Conservation (phyloP, 257 asterid genomes). For the Vinca minor region DNA sequence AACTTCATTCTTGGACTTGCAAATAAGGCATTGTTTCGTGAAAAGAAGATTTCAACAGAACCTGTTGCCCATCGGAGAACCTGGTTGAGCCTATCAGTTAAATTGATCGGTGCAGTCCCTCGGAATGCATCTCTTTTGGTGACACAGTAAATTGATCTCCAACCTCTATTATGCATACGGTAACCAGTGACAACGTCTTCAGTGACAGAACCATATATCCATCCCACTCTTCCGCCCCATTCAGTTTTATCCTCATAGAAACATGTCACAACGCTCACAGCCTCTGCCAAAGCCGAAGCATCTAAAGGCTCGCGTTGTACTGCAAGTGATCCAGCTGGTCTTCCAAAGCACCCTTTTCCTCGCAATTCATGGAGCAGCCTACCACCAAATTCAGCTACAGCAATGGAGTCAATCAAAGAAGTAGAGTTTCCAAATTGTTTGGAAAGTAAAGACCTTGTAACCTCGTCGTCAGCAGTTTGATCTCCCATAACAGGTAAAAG, state of each 20-base stretch:
- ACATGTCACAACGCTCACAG: constrained; percentile 71
- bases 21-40: constrained; percentile 68
- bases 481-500: constrained; percentile 44
- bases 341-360: constrained; percentile 65
- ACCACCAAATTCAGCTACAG: constrained; percentile 86
- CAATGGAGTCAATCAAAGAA: constrained; percentile 62
- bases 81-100: constrained; percentile 75
- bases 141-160: constrained; percentile 83
- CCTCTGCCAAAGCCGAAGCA: constrained; percentile 71
- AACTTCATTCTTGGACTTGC: constrained; percentile 80
- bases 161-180: constrained; percentile 83
- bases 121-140: constrained; percentile 78
- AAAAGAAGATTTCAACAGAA: constrained; percentile 87
- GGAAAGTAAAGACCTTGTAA: constrained; percentile 32
- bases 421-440: constrained; percentile 68
- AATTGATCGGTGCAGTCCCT: constrained; percentile 93
- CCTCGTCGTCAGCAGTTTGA: constrained; percentile 40
- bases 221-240: constrained; percentile 87
- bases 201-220: constrained; percentile 90
- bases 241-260: constrained; percentile 85
- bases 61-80: constrained; percentile 98
- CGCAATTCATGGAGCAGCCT: constrained; percentile 66
- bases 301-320: constrained; percentile 86
- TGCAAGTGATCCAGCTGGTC: constrained; percentile 77
- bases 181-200: constrained; percentile 93